Percentiles rank a stretch among this genome's conserved stretches.
Evolutionary conservation across 768 basidiomycete species (phyloP).

Genomic region (Pisolithus sp.): DNA sequence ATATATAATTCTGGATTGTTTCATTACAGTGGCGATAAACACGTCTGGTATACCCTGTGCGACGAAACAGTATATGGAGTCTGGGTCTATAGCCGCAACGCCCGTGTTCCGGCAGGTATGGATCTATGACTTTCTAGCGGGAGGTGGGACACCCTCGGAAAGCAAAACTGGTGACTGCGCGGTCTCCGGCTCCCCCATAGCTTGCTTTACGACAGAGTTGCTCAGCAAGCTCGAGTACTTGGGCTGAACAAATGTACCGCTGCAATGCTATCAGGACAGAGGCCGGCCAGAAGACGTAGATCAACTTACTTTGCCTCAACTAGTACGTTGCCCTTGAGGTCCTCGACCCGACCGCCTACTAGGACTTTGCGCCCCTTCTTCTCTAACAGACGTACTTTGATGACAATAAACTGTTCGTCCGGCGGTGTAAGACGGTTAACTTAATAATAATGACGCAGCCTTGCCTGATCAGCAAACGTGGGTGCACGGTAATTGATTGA

Average conservation of each 20-base stretch:
- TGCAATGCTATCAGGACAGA: slow-evolving; percentile 21
- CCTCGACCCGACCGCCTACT: slow-evolving; percentile 70
- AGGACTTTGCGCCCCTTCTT: slow-evolving; percentile 71
- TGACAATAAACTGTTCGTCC: slow-evolving; percentile 65
- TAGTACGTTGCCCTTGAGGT: slow-evolving; percentile 72
- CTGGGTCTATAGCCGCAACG: neutral
- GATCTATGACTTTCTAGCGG: slow-evolving; percentile 20
- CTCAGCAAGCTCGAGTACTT: slow-evolving; percentile 77
- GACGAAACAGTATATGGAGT: too few species aligned
- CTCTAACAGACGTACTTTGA: slow-evolving; percentile 62
- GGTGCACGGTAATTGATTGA: slow-evolving; percentile 80
- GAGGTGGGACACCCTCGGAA: slow-evolving; percentile 23
- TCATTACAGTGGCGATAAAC: neutral
- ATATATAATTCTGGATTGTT: neutral
- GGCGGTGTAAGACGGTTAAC: neutral
- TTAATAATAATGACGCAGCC: neutral
- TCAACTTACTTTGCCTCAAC: slow-evolving; percentile 72
- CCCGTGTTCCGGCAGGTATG: neutral
- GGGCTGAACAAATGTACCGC: slow-evolving; percentile 84
- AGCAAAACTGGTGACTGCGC: slow-evolving; percentile 19
- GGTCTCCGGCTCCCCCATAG: slow-evolving; percentile 54
- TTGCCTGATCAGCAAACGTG: slow-evolving; percentile 80
- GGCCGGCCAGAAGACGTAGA: neutral
- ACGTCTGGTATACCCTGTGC: neutral
- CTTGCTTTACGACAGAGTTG: slow-evolving; percentile 49